Evolutionary conservation across 768 basidiomycete genomes (phyloP).

Genomic region (Mycena rosella): DNA sequence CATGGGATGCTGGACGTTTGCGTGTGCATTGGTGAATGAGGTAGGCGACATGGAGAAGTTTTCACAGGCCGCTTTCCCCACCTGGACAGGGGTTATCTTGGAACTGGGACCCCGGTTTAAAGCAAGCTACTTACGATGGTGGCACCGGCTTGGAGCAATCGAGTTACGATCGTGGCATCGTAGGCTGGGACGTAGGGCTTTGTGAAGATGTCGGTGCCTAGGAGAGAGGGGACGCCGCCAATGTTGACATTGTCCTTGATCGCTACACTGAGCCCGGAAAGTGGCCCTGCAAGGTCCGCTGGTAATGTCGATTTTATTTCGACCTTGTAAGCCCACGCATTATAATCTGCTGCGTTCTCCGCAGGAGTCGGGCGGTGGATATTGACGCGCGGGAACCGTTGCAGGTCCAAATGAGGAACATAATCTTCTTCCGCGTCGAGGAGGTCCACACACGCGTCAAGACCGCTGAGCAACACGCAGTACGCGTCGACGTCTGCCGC

Average conservation of each 20-base stretch:
- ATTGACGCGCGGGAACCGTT: slow-evolving; percentile 33
- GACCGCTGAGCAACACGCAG: slow-evolving; percentile 24
- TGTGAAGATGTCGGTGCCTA: slow-evolving; percentile 62
- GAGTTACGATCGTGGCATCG: slow-evolving; percentile 72
- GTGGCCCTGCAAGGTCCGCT: slow-evolving; percentile 29
- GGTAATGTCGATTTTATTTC: slow-evolving; percentile 24
- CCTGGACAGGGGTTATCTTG: no score
- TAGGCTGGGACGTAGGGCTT: slow-evolving; percentile 68
- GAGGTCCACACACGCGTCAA: slow-evolving; percentile 26
- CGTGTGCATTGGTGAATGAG: slow-evolving; percentile 36
- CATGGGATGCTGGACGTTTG: slow-evolving; percentile 50
- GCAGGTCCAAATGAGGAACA: slow-evolving; percentile 26
- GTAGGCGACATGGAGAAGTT: slow-evolving; percentile 75
- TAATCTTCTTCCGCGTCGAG: slow-evolving; percentile 35
- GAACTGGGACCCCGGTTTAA: no score
- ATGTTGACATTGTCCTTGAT: slow-evolving; percentile 79
- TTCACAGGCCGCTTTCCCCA: slow-evolving; percentile 83
- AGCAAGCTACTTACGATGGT: slow-evolving; percentile 70
- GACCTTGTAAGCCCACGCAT: slow-evolving; percentile 41
- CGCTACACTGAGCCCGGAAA: slow-evolving; percentile 55
- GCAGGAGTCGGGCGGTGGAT: slow-evolving; percentile 29
- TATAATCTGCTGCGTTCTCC: slow-evolving; percentile 34
- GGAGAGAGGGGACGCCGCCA: slow-evolving; percentile 59
- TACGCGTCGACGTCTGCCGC: slow-evolving; percentile 27
- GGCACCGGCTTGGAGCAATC: slow-evolving; percentile 61